Evolutionary conservation across 2,329 filamentous ascomycete species (phyloP).

Genomic region (Phialemoniopsis sp.): DNA sequence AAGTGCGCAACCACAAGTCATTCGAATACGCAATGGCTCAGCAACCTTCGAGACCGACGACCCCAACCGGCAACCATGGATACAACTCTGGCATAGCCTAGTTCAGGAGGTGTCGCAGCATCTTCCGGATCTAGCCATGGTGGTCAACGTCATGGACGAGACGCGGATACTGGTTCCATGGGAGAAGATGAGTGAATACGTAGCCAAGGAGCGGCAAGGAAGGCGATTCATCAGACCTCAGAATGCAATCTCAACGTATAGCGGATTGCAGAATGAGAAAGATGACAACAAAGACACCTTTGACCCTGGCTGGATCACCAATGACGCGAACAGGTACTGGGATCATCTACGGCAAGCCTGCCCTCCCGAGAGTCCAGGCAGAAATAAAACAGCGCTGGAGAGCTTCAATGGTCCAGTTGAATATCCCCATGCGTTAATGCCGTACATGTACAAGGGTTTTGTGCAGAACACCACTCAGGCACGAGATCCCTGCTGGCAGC

Average conservation of each 20-base stretch:
- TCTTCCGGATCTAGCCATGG: slow-evolving; percentile 62
- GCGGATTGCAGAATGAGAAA: slow-evolving; percentile 32
- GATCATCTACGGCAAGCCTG: slow-evolving; percentile 52
- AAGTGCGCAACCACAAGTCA: slow-evolving; percentile 35
- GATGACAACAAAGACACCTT: slow-evolving; percentile 21
- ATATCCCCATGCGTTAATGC: slow-evolving; percentile 6
- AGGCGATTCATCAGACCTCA: slow-evolving; percentile 36
- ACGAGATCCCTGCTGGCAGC: slow-evolving; percentile 51
- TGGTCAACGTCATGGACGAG: slow-evolving; percentile 61
- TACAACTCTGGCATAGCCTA: slow-evolving; percentile 41
- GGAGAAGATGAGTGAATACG: slow-evolving; percentile 47
- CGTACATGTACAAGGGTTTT: slow-evolving; percentile 34
- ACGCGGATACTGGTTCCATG: slow-evolving; percentile 56
- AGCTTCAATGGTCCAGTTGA: slow-evolving; percentile 19
- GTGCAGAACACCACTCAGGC: slow-evolving; percentile 52
- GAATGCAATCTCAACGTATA: slow-evolving; percentile 37
- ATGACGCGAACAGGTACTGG: slow-evolving; percentile 50
- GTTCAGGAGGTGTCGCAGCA: slow-evolving; percentile 45
- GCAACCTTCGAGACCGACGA: slow-evolving; percentile 30
- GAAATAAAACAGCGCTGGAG: slow-evolving; percentile 28
- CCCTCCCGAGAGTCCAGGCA: slow-evolving; percentile 45
- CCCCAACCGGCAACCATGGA: slow-evolving; percentile 33
- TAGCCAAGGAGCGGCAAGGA: slow-evolving; percentile 39
- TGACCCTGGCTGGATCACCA: slow-evolving; percentile 41
- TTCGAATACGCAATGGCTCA: slow-evolving; percentile 40